A percentile compares a stretch with the other conserved stretches of the same genome.
Evolutionary conservation across 768 basidiomycete species (phyloP).

Genomic region (Pleurotus tuoliensis): DNA sequence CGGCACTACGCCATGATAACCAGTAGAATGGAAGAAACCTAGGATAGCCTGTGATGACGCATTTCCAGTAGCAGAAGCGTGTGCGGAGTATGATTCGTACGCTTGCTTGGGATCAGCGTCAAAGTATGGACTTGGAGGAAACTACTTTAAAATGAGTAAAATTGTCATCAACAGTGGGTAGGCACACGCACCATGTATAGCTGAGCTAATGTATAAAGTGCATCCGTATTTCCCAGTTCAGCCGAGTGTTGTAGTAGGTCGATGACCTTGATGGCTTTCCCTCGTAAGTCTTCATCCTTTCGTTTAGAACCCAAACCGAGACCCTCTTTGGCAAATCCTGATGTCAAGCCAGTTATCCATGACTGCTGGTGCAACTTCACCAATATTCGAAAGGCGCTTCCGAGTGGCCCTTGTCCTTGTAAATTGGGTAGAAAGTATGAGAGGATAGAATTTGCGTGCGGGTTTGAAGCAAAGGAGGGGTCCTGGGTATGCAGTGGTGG

Average conservation of each 20-base stretch:
- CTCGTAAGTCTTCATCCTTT: constrained; percentile 62
- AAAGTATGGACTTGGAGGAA: constrained; percentile 71
- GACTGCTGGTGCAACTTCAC: constrained; percentile 59
- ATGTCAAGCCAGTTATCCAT: constrained; percentile 29
- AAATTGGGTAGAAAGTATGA: constrained; percentile 65
- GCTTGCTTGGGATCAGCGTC: constrained; percentile 57
- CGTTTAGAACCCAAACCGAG: constrained; percentile 40
- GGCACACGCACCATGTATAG: constrained; percentile 51
- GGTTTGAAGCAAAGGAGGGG: constrained; percentile 36
- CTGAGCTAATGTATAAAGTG: constrained; percentile 62
- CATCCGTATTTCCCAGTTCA: constrained; percentile 73
- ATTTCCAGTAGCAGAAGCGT: constrained; percentile 72
- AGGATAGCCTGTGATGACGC: constrained; percentile 82
- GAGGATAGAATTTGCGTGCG: constrained; percentile 49
- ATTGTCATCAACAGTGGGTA: neutral
- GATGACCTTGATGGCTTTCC: constrained; percentile 77
- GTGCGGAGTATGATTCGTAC: constrained; percentile 56
- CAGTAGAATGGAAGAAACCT: constrained; percentile 87
- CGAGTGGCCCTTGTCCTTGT: constrained; percentile 76
- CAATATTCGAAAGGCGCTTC: constrained; percentile 62
- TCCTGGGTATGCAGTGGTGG: constrained; percentile 56
- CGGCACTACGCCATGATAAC: constrained; percentile 62
- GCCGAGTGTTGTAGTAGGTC: constrained; percentile 79
- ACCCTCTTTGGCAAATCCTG: constrained; percentile 35
- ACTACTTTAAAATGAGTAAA: constrained; percentile 34